Conservation (phyloP, 2,329 filamentous ascomycete genomes). For the Aspergillus calidoustus region DNA sequence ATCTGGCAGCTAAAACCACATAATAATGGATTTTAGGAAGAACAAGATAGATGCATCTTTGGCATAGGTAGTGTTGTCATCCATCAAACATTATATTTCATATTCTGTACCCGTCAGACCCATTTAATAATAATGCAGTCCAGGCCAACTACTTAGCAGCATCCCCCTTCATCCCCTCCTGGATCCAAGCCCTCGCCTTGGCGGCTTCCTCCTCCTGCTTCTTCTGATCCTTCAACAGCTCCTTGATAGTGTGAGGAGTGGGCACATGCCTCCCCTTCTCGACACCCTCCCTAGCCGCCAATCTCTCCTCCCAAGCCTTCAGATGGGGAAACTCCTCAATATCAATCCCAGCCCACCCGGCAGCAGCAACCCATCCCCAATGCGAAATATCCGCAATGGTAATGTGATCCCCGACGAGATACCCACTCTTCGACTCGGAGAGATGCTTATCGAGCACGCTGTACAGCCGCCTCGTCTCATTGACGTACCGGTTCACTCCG, state of each 20-base stretch:
- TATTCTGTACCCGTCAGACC: background rate
- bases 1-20: background rate
- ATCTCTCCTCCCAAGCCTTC: conserved; percentile 75
- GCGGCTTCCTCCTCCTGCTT: conserved; percentile 63
- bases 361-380: conserved; percentile 75
- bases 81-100: background rate
- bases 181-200: conserved; percentile 65
- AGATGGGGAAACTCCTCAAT: conserved; percentile 76
- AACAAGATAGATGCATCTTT: background rate
- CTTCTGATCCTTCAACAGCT: conserved; percentile 61
- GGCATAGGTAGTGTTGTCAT: background rate
- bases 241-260: conserved; percentile 63
- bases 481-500: conserved; percentile 78
- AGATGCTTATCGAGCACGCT: conserved; percentile 76
- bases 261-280: conserved; percentile 79
- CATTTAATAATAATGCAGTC: background rate
- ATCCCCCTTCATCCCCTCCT: conserved; percentile 71
- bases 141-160: conserved; percentile 33
- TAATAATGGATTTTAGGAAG: background rate
- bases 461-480: conserved; percentile 83
- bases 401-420: conserved; percentile 55
- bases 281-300: conserved; percentile 71
- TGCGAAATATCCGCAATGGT: conserved; percentile 73
- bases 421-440: conserved; percentile 52
- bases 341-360: conserved; percentile 66